Percentiles rank a stretch among this genome's conserved stretches.
Conservation (phyloP, 2,329 filamentous ascomycete genomes). For the Capronia coronata region DNA sequence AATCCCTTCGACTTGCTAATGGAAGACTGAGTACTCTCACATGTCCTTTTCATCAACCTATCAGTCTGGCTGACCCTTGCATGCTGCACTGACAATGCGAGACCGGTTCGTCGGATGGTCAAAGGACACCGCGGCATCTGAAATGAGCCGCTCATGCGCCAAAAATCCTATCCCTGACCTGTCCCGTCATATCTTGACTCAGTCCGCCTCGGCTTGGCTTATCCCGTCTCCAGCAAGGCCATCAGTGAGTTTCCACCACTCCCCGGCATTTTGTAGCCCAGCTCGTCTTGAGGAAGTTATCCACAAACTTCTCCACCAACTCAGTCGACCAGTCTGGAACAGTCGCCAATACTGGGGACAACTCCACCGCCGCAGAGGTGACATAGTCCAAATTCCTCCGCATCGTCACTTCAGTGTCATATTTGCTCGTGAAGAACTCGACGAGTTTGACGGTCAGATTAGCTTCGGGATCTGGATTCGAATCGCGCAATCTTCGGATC, state of each 20-base stretch:
- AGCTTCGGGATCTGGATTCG: constrained; percentile 43
- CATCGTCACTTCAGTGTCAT: constrained; percentile 27
- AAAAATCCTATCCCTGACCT: no score
- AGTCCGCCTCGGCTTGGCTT: no score
- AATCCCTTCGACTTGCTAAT: constrained; percentile 13
- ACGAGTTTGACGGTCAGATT: constrained; percentile 51
- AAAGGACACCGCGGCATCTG: no score
- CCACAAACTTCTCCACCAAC: constrained; percentile 23
- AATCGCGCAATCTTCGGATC: constrained; percentile 37
- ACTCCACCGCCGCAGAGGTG: constrained; percentile 32
- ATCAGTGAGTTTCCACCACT: background rate
- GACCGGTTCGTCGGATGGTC: no score
- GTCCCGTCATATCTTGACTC: no score
- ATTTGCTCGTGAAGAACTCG: constrained; percentile 50
- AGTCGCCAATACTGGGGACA: constrained; percentile 34
- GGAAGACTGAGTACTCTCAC: constrained; percentile 7
- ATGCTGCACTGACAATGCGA: no score
- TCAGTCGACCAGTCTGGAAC: constrained; percentile 27
- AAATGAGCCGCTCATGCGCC: no score
- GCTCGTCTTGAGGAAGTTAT: constrained; percentile 26
- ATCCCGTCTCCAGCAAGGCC: background rate
- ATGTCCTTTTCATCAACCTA: no score
- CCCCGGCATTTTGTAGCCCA: constrained; percentile 7
- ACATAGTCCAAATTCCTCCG: constrained; percentile 37
- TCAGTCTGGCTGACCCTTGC: no score